phyloP scores from a whole-genome alignment of 2,329 filamentous ascomycete genomes.

The Lachnellula occidentalis region DNA sequence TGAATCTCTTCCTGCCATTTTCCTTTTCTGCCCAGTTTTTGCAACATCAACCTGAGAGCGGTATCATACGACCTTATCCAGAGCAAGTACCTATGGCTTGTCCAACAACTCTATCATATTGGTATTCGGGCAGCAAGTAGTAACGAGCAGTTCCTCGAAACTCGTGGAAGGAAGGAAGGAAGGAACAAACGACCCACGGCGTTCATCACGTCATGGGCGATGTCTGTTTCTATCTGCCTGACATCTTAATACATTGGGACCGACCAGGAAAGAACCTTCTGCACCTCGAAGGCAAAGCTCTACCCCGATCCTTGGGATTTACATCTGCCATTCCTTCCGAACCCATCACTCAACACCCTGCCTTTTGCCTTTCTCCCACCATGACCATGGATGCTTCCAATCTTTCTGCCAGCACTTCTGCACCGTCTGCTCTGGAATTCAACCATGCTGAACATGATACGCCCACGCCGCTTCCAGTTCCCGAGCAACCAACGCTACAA shows the following conservation, averaged over 20 bases:
- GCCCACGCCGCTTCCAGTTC: background rate
- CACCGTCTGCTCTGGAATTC: background rate
- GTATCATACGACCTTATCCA: background rate
- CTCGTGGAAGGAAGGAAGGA: too few species aligned
- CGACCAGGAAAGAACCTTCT: background rate
- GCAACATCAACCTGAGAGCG: background rate
- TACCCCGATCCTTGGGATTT: background rate
- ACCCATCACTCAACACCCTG: background rate
- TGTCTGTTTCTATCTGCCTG: conserved; percentile 15
- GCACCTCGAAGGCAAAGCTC: background rate
- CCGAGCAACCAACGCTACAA: conserved; percentile 11
- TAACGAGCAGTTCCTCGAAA: too few species aligned
- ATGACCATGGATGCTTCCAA: background rate
- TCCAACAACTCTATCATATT: background rate
- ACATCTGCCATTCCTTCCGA: background rate
- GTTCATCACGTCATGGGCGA: background rate
- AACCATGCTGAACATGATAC: background rate
- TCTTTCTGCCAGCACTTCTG: background rate
- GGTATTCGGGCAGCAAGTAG: too few species aligned
- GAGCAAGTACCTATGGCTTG: background rate
- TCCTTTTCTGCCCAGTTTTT: background rate
- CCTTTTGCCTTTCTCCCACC: background rate
- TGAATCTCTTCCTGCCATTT: conserved; percentile 27
- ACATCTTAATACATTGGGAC: conserved; percentile 12
- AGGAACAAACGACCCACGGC: background rate